Evolutionary conservation across 2,329 filamentous ascomycete species (phyloP), one percentile per base, ranked within the genome.

Genomic region (Ustulina deusta): DNA sequence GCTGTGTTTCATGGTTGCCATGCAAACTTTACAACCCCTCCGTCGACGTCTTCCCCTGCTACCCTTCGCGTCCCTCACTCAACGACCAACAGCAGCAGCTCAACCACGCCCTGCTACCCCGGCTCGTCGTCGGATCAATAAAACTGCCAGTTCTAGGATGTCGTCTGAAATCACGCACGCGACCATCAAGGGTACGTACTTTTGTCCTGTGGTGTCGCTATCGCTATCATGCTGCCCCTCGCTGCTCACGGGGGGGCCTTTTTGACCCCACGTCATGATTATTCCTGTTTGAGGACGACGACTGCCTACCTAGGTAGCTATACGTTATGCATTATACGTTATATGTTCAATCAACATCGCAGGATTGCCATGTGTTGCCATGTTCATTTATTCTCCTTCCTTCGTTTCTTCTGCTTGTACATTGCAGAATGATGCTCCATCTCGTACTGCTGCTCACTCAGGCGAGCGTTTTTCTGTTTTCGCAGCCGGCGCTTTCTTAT

Each of bases 131-230:
- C 42, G 20, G 61, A 20, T 40, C 13, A 25, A 48, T 29, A 13
- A 20, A 25, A 11, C 38, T 59, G 46, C 36, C 46, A 20, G 52
- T 59, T 52, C 46, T 17, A 81, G 79, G 74, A 87, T 86, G 85
- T 81, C 82, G 56, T 72, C 61, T 73, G 86, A 87, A 73, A 85
- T 87, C 75, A 82, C 81, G 66, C 86, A 88, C 81, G 79, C 79
- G 75, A 88, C 86, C 77, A 88, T 88, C 81, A 81, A 87, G 81
- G 85, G 86, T 87, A 82, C 70, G 84, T 83, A 63, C n/a, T 40
- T 15, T 11, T 29, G 40, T 22, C 22, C 25, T 11, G 10, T 17
- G 46, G 9, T n/a, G n/a, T 49, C 22, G 46, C 25, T 49, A 49
- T 49, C 46, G 27, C 7, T 46, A 15, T 17, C 40, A 13, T 46